Base-by-base conservation (phyloP, 306 rosid species). In the Sesbania bispinosa region DNA sequence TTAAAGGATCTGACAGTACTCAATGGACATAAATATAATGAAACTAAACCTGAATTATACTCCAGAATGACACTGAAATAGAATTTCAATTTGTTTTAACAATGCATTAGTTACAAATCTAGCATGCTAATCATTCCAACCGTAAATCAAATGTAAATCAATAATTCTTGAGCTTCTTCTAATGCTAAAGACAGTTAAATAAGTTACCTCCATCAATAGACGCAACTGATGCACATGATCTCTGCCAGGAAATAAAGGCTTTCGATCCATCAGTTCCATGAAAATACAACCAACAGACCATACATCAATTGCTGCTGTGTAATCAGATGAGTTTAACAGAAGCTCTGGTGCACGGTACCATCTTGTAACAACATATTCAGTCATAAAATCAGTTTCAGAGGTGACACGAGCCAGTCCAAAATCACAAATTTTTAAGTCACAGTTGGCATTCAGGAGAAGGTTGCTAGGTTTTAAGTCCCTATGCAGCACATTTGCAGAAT, bases 331-430 rank as follows among this genome's bases (percentile, higher is more conserved):
- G 85, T 93, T 93, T 33, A 93, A 71, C 76, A 93, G 74, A 35
- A 93, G 92, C 79, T 93, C 98, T 29, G 98, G 98, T 52, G 98
- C 98, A 59, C 98, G 97, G 81, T 93, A 93, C 97, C 98, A 90
- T 81, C 97, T 83, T 16, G 98, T 93, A 32, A 93, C 98, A 24
- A 93, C 98, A 74, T 93, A 93, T 73, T 93, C 98, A 3, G 97
- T 93, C 98, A 93, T 93, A 54, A 93, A 93, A 79, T 93, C 98
- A 64, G 97, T 87, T 84, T 93, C 98, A 21, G 98, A 93, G 69
- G 98, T 93, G 62, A 93, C 98, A 52, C 97, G 88, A 74, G 98
- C 98, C 75, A 93, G 83, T 70, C 98, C 98, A 82, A 93, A 93
- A 80, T 93, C 98, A 72, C 98, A 93, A 69, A 93, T 93, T 79